Conservation (phyloP, 2,329 filamentous ascomycete species). For the Ceratocystis lukuohia region DNA sequence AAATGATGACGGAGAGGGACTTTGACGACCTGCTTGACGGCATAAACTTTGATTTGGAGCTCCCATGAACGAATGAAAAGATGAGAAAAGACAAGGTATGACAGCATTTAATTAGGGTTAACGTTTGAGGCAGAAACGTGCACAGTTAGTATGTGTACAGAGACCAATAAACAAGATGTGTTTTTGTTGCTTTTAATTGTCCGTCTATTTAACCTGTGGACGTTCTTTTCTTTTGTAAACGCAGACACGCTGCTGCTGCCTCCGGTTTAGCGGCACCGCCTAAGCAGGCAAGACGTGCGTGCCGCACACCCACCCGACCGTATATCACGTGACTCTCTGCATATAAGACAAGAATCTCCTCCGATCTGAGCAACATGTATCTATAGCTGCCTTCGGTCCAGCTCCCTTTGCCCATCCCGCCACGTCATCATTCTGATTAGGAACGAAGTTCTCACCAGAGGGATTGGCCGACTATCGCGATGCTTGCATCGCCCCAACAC, state of each 20-base stretch:
- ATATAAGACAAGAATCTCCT: background rate
- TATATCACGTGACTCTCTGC: background rate
- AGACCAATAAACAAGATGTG: too few species aligned
- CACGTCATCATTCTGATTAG: background rate
- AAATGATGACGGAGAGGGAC: constrained; percentile 15
- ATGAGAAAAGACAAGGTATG: background rate
- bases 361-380: background rate
- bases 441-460: too few species aligned
- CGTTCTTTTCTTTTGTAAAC: background rate
- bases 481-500: too few species aligned
- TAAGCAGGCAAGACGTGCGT: background rate
- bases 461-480: too few species aligned
- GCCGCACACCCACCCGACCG: background rate
- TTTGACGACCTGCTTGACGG: constrained; percentile 15
- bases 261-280: background rate
- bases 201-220: too few species aligned
- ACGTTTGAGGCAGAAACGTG: background rate
- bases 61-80: background rate
- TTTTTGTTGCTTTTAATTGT: too few species aligned
- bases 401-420: background rate
- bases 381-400: background rate
- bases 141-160: too few species aligned
- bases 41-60: constrained; percentile 15
- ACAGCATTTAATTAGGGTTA: background rate
- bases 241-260: background rate